phyloP scores from a whole-genome alignment of 305 asterid species.

The Petunia hybrid region DNA sequence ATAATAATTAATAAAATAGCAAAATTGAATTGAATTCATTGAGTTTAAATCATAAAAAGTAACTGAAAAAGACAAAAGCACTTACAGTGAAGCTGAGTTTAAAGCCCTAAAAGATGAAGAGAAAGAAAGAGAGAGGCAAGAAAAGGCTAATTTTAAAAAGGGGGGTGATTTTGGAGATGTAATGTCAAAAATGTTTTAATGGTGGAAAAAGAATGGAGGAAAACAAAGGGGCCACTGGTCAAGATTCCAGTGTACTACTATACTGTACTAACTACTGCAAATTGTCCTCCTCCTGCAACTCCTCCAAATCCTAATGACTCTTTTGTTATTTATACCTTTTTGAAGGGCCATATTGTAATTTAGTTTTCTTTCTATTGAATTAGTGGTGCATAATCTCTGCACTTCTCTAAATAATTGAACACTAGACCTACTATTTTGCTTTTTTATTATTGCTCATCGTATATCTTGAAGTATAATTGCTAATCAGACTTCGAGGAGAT shows the following conservation, averaged over 20 bases:
- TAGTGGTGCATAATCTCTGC: neutral
- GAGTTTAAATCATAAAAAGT: neutral
- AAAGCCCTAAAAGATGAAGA: slow-evolving; percentile 17
- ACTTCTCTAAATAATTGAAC: no score
- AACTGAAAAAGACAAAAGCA: neutral
- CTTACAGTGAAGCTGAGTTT: slow-evolving; percentile 24
- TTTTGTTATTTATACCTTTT: slow-evolving; percentile 30
- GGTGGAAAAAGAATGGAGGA: slow-evolving; percentile 46
- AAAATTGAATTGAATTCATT: neutral
- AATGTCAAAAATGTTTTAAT: slow-evolving; percentile 33
- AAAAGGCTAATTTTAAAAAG: slow-evolving; percentile 14
- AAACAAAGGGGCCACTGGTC: slow-evolving; percentile 47
- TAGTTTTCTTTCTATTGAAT: neutral
- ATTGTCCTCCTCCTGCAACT: slow-evolving; percentile 9
- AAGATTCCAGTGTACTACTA: slow-evolving; percentile 36
- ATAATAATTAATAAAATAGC: neutral
- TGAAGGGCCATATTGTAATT: slow-evolving; percentile 22
- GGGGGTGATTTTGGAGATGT: neutral
- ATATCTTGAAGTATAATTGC: no score
- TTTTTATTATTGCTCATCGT: no score
- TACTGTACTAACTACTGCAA: slow-evolving; percentile 28
- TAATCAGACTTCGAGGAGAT: no score
- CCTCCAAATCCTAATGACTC: neutral
- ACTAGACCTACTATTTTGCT: no score
- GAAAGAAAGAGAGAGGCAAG: slow-evolving; percentile 42